Base-by-base conservation (phyloP, 106 monocot species). In the Platanthera zijinensis region DNA sequence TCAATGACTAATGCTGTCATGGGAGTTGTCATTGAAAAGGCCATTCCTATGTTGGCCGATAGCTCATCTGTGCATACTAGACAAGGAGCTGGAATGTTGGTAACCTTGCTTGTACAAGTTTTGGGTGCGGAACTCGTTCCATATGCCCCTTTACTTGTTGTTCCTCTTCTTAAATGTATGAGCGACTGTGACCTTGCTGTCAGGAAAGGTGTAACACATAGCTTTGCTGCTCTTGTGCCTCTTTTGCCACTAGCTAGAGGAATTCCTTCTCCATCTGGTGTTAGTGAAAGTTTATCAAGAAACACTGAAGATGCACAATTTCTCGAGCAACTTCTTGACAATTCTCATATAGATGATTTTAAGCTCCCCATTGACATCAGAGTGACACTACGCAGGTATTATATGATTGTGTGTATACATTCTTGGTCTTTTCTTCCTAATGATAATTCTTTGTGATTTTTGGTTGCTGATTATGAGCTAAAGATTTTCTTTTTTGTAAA, bases 171-270 rank as follows among this genome's bases (percentile, higher is more conserved):
- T 51, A 89, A 85, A 61, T 99, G 97, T 77, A 93, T 99, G 97
- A 81, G 89, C 71, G 94, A 99, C 69, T 83, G 72, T 80, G 91
- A 99, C 80, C 78, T 70, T 77, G 76, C 86, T 82, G 94, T 99
- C 21, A 89, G 97, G 74, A 83, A 94, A 77, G 89, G 83, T 82
- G 97, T 99, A 14, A 99, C 97, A 52, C 89, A 89, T 82, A 94
- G 97, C 72, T 99, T 99, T 88, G 97, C 97, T 80, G 89, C 91
- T 17, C 86, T 99, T 73, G 97, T 99, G 22, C 97, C 97, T 72
- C 79, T 99, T 64, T 80, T 99, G 32, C 94, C 97, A 51, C 77
- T 99, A 73, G 87, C 97, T 72, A 89, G 80, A 82, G 97, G 94
- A 72, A 79, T 85, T 52, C 79, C 84, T 73, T 70, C 82, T 52